Percentiles rank a stretch among this genome's conserved stretches.
Evolutionary conservation across 106 monocot species (phyloP).

Genomic region (Allium cepa): DNA sequence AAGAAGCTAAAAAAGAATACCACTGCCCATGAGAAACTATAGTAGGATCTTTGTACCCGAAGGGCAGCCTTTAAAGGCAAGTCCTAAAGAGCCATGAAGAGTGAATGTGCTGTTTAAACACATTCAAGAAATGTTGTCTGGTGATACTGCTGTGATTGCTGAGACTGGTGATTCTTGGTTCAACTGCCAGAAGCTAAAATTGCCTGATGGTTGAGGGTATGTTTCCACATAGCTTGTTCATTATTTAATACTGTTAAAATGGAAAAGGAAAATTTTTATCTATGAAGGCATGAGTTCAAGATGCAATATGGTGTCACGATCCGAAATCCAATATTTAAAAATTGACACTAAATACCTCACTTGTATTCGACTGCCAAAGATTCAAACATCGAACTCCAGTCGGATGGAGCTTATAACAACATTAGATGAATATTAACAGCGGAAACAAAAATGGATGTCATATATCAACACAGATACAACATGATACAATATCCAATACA

Average conservation of each 20-base stretch:
- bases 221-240: not conserved
- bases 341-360: too few relatives aligned
- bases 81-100: constrained; percentile 9
- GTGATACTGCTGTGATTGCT: constrained; percentile 13
- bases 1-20: constrained; percentile 18
- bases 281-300: constrained; percentile 17
- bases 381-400: too few relatives aligned
- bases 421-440: too few relatives aligned
- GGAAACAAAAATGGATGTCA: too few relatives aligned
- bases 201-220: constrained; percentile 38
- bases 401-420: too few relatives aligned
- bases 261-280: not conserved
- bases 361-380: too few relatives aligned
- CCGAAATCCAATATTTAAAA: too few relatives aligned
- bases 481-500: too few relatives aligned
- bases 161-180: constrained; percentile 25
- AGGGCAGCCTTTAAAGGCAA: constrained; percentile 7
- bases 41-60: constrained; percentile 16
- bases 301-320: constrained; percentile 28
- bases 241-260: not conserved
- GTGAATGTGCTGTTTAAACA: constrained; percentile 20
- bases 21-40: constrained; percentile 18
- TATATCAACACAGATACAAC: too few relatives aligned
- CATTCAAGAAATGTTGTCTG: constrained; percentile 16
- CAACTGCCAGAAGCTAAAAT: constrained; percentile 25